These are phyloP conservation scores for Fusarium chuoi DNA, from an alignment of 2,329 filamentous ascomycete genomes.

Conservation along the genomic window DNA sequence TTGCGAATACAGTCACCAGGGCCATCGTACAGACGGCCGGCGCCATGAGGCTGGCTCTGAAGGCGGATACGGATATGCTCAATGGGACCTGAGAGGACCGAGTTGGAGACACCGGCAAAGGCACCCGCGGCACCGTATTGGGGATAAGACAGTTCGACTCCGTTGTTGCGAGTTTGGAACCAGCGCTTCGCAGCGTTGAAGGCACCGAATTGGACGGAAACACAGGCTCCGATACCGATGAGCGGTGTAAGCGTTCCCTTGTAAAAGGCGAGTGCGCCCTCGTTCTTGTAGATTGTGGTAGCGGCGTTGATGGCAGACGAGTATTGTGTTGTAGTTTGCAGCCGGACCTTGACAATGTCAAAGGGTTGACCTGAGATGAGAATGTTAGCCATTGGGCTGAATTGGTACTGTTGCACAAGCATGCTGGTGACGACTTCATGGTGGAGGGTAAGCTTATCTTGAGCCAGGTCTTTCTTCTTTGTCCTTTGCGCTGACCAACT, in stretches of 20 bases:
- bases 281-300: constrained; percentile 83
- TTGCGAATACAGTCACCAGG: constrained; percentile 92
- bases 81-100: constrained; percentile 87
- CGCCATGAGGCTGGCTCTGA: constrained; percentile 94
- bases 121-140: constrained; percentile 94
- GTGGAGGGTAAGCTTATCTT: constrained; percentile 21
- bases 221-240: constrained; percentile 95
- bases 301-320: constrained; percentile 83
- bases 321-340: constrained; percentile 90
- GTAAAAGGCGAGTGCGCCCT: constrained; percentile 94
- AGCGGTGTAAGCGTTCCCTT: constrained; percentile 96
- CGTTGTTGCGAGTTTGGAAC: constrained; percentile 81
- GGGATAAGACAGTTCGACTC: constrained; percentile 72
- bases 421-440: constrained; percentile 2
- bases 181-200: constrained; percentile 92
- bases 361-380: constrained; percentile 71
- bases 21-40: constrained; percentile 79
- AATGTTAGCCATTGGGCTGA: constrained; percentile 8
- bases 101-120: constrained; percentile 92
- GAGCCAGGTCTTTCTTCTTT: neutral
- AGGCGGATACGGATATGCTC: constrained; percentile 97
- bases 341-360: constrained; percentile 96
- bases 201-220: constrained; percentile 97
- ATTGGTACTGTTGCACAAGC: neutral
- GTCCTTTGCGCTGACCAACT: neutral